These are phyloP conservation scores for Artemisia annua DNA, from an alignment of 129 eudicot genomes.

Conservation along the genomic window DNA sequence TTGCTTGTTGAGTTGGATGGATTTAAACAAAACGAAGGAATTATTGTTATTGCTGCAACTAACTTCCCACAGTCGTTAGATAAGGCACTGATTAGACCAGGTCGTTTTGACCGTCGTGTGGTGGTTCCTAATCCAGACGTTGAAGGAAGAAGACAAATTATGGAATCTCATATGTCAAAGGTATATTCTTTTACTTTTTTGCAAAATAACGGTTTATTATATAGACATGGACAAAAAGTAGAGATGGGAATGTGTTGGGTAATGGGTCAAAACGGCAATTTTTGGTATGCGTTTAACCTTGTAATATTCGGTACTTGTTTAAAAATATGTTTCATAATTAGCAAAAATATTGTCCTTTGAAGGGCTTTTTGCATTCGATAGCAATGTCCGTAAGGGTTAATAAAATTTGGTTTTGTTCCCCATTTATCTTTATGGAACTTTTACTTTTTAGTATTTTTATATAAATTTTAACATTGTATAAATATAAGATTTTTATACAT, in stretches of 20 bases:
- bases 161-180: slow-evolving; percentile 92
- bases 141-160: slow-evolving; percentile 87
- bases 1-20: slow-evolving; percentile 94
- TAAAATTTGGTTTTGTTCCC: no score
- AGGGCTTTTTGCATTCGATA: no score
- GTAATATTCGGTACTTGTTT: no score
- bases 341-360: no score
- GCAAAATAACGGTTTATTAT: neutral
- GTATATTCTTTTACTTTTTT: slow-evolving; percentile 30
- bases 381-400: no score
- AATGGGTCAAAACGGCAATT: neutral
- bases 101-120: slow-evolving; percentile 82
- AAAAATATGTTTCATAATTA: no score
- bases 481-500: no score
- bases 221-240: neutral
- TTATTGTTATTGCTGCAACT: slow-evolving; percentile 91
- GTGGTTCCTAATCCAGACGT: slow-evolving; percentile 97
- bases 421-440: no score
- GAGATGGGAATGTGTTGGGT: neutral
- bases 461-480: no score
- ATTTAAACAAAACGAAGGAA: slow-evolving; percentile 87
- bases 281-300: neutral
- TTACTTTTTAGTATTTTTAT: no score
- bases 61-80: slow-evolving; percentile 86
- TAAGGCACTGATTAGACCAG: slow-evolving; percentile 91